Evolutionary conservation across 805 yeast species (phyloP).

Genomic region (Yamadazyma sp.): DNA sequence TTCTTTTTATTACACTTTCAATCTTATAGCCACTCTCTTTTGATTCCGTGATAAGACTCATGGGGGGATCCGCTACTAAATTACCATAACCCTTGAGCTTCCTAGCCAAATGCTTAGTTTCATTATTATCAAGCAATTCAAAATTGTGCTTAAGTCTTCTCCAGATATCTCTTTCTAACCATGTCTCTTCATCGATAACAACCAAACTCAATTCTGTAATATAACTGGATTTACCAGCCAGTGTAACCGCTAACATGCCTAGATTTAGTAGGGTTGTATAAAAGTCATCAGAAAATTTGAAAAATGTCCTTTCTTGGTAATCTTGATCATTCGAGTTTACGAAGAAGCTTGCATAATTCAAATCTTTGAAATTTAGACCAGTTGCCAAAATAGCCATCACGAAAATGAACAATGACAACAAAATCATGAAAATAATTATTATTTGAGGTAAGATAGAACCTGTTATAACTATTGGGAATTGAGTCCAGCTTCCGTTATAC

Average conservation of each 20-base stretch:
- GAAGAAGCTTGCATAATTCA: conserved; percentile 35
- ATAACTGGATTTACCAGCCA: conserved; percentile 65
- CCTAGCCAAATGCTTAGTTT: conserved; percentile 4
- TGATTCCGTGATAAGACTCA: conserved; percentile 20
- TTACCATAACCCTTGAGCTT: conserved; percentile 24
- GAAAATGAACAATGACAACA: conserved; percentile 53
- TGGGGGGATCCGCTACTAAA: conserved; percentile 26
- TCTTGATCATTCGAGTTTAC: conserved; percentile 17
- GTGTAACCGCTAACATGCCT: conserved; percentile 63
- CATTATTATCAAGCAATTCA: not conserved
- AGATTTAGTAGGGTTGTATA: conserved; percentile 57
- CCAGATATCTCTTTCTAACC: conserved; percentile 45
- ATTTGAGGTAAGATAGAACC: conserved; percentile 69
- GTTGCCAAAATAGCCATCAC: conserved; percentile 58
- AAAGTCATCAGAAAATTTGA: conserved; percentile 31
- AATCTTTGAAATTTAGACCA: conserved; percentile 34
- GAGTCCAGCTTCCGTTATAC: conserved; percentile 36
- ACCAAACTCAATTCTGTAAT: conserved; percentile 55
- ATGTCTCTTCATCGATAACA: conserved; percentile 49
- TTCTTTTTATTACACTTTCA: conserved; percentile 18
- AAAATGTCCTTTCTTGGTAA: conserved; percentile 9
- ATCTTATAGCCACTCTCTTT: not conserved
- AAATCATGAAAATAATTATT: conserved; percentile 47
- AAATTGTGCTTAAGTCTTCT: conserved; percentile 9
- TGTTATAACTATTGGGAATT: conserved; percentile 54